These are phyloP conservation scores for Hevea brasiliensis DNA, from an alignment of 345 rosid species.

Conservation along the genomic window DNA sequence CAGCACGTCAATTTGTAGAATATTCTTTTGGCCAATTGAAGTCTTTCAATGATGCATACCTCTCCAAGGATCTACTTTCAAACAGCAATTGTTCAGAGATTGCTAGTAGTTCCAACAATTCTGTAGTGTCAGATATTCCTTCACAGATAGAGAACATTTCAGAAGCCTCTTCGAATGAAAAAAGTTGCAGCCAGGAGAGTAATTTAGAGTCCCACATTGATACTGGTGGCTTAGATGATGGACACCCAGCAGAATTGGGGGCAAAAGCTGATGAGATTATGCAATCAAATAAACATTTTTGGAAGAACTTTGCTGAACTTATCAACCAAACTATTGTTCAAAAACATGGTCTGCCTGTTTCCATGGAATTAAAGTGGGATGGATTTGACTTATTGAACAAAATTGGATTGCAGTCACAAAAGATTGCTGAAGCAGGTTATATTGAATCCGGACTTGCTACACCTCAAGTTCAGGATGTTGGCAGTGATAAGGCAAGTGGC, in stretches of 20 bases:
- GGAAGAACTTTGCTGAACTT: constrained; percentile 62
- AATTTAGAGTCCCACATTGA: constrained; percentile 22
- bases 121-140: constrained; percentile 34
- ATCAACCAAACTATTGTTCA: constrained; percentile 64
- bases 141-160: constrained; percentile 29
- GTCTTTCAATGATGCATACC: constrained; percentile 57
- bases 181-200: constrained; percentile 21
- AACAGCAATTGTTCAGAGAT: constrained; percentile 34
- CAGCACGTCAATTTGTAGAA: constrained; percentile 86
- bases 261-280: constrained; percentile 31
- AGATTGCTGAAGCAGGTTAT: constrained; percentile 71
- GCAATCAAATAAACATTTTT: constrained; percentile 53
- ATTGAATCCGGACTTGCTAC: constrained; percentile 89
- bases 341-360: constrained; percentile 66
- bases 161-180: constrained; percentile 29
- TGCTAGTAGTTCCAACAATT: constrained; percentile 20
- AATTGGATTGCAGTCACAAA: constrained; percentile 68
- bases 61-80: constrained; percentile 36
- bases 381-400: constrained; percentile 65
- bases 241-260: constrained; percentile 24
- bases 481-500: constrained; percentile 41
- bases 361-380: constrained; percentile 73
- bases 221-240: constrained; percentile 25
- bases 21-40: constrained; percentile 84
- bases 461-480: constrained; percentile 43